Evolutionary conservation across 108 stramenopile genomes (phyloP).

Genomic region (Parmales sp.): DNA sequence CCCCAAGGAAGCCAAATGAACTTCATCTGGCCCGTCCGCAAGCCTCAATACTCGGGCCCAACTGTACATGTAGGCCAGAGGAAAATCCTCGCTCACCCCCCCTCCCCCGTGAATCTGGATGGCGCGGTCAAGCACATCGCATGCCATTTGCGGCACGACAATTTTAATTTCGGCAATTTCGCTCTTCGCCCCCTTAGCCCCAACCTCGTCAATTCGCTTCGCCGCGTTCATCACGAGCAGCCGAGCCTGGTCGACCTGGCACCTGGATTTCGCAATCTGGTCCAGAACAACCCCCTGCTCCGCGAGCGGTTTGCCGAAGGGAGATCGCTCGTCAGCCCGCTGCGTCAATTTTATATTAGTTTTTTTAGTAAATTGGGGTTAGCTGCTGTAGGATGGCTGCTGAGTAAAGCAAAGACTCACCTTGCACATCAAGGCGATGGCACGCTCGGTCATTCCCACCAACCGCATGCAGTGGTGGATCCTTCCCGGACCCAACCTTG

Average conservation of each 20-base stretch:
- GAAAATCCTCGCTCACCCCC: slow-evolving; percentile 72
- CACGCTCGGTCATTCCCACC: slow-evolving; percentile 63
- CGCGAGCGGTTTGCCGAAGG: not conserved
- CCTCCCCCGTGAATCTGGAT: slow-evolving; percentile 80
- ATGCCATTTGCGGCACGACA: slow-evolving; percentile 62
- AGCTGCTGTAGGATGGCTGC: not conserved
- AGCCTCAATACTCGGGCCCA: slow-evolving; percentile 74
- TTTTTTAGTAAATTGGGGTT: not conserved
- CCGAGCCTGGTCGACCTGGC: slow-evolving; percentile 63
- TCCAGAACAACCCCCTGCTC: slow-evolving; percentile 22
- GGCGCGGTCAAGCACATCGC: slow-evolving; percentile 74
- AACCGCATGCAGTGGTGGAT: slow-evolving; percentile 98
- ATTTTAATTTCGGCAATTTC: slow-evolving; percentile 81
- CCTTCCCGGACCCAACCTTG: slow-evolving; percentile 87
- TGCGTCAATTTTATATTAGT: slow-evolving; percentile 13
- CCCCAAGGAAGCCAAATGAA: slow-evolving; percentile 34
- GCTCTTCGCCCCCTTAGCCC: slow-evolving; percentile 46
- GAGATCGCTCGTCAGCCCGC: too few relatives aligned
- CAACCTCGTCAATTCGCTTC: slow-evolving; percentile 49
- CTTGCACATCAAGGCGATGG: not conserved
- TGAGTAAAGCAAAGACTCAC: not conserved
- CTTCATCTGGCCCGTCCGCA: slow-evolving; percentile 94
- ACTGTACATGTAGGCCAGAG: slow-evolving; percentile 64
- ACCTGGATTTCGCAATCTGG: slow-evolving; percentile 69
- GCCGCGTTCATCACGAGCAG: slow-evolving; percentile 66